Base-by-base conservation (phyloP, 495 filamentous ascomycete species). In the Mycothermus thermophilus region DNA sequence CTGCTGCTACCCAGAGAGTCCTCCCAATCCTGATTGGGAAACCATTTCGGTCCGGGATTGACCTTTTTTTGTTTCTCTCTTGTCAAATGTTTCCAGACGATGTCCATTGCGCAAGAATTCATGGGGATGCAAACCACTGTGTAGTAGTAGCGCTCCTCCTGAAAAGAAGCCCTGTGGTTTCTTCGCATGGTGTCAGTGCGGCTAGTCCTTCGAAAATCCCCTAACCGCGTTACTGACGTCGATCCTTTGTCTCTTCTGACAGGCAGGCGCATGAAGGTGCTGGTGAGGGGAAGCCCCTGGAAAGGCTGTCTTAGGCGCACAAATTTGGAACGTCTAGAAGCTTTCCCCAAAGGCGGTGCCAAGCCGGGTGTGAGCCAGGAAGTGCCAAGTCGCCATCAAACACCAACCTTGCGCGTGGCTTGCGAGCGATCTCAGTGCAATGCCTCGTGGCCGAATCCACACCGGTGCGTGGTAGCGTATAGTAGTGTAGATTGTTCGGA, bases 301-400 rank as follows among this genome's bases (percentile, higher is more conserved):
- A n/a, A 27, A 32, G 27, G 12, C 30, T 43, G 48, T 47, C 39
- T 47, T 44, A 46, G 35, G 43, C 46, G 40, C 47, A 53, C 45
- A 37, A 46, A 46, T 51, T 29, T 44, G 40, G 53, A 52, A 53
- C 49, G 34, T 53, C 40, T 51, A 38, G 46, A 53, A 55, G 47
- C 42, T 34, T 52, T 51, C 44, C 43, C 13, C 23, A 41, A 41
- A 24, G n/a, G 37, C 28, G 12, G 18, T 30, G 34, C 44, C 38
- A 38, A 40, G 38, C 21, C 22, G 35, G 35, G 30, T 27, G 23
- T 22, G 9, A 21, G 35, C 35, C n/a, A 36, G 6, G 35, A 34
- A 40, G 13, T 33, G 27, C 21, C 41, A 21, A 27, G 30, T 19
- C 24, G 18, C 29, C 29, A 28, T 20, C 27, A 16, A 18, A 39